Base-by-base conservation (phyloP, 345 rosid genomes). In the Salix udensis region DNA sequence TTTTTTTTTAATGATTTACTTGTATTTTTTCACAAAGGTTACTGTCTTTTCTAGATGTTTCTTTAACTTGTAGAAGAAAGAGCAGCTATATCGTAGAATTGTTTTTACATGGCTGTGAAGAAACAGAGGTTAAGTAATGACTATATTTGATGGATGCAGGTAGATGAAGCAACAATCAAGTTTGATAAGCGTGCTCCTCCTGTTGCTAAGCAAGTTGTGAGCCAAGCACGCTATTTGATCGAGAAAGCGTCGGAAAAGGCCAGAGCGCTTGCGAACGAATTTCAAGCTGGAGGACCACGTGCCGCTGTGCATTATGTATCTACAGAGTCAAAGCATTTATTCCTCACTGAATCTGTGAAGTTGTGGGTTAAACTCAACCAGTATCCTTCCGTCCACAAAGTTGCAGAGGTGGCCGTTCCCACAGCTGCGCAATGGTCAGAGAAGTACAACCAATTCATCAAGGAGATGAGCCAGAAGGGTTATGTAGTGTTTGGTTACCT, bases 101-200 rank as follows among this genome's bases (percentile, higher is more conserved):
- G 14, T 40, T 40, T 10, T 40, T 40, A 46, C 4, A 46, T 46
- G 50, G 18, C 4, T 4, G 16, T 46, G 50, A 46, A 14, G 5
- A 30, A 66, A 14, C 34, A 4, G 14, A 55, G 14, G 34, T 26
- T 37, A 8, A 18, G 12, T 52, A 8, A 18, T 13, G 18, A 12
- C 50, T 46, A 3, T 65, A 1, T 53, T 77, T 71, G 64, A 10
- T 52, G 40, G 46, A 61, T 70, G 75, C 87, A 95, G 98, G 97
- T 88, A 0, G 96, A 85, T 78, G 89, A 85, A 78, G 96, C 82
- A 70, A 66, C 88, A 0, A 79, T 46, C 67, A 85, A 88, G 86
- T 90, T 90, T 62, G 88, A 91, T 8, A 82, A 88, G 87, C 91
- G 88, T 34, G 97, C 97, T 21, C 98, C 98, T 7, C 74, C 90